Base-by-base conservation (phyloP, 257 asterid genomes). In the Phtheirospermum japonicum region DNA sequence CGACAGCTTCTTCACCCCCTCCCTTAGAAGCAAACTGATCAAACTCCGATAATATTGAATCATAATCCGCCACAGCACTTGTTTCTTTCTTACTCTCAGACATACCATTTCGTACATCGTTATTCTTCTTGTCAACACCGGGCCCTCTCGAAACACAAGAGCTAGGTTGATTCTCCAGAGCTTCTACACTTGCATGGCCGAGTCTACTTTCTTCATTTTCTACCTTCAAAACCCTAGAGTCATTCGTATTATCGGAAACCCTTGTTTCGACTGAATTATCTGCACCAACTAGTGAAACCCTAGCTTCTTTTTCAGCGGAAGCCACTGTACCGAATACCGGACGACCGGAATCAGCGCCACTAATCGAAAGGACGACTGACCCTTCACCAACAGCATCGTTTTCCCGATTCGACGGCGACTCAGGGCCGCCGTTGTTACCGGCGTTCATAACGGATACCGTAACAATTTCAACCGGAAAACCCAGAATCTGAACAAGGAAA, bases 1-100 rank as follows among this genome's bases (percentile, higher is more conserved):
- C 94, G 57, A 85, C 85, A 16, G 71, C 63, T 49, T 76, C 63
- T 49, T 76, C 89, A 19, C 68, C 73, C 12, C 66, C 73, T 40
- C 73, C 85, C 66, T 64, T 78, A 11, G 77, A 77, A 0, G 89
- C 89, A 49, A 69, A 86, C 14, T 79, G 78, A 54, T 92, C 95
- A 64, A 86, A 86, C 68, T 71, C 93, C n/a, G 86, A 80, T 34
- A 89, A 79, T n/a, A 67, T 51, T 2, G 55, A 66, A 61, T 56
- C 67, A 31, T 54, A 70, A 65, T 61, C 67, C 60, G 10, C 70
- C 61, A 55, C 61, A 10, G 26, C 26, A n/a, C 59, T 32, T 61
- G 23, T 11, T 20, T 9, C 45, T 59, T 64, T 54, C 66, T 61
- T 61, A 48, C 62, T 65, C 66, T 66, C 76, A 30, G 42, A 36